Evolutionary conservation across 2,329 filamentous ascomycete species (phyloP).

Genomic region (Exserohilum turcica): DNA sequence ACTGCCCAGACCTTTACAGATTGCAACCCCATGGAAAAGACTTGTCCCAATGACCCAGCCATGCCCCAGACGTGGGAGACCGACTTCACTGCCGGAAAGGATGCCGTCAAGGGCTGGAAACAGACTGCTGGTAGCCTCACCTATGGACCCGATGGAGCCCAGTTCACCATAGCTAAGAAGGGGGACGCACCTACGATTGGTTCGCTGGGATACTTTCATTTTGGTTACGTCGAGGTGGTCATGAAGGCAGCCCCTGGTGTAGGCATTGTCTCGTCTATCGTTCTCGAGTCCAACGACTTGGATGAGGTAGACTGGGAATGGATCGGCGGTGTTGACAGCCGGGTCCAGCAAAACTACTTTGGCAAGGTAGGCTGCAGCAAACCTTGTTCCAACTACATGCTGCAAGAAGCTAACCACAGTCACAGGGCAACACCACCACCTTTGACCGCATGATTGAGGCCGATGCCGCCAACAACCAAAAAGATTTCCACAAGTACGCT

Average conservation of each 20-base stretch:
- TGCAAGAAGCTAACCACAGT: background rate
- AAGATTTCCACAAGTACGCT: constrained; percentile 71
- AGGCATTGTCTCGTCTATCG: constrained; percentile 81
- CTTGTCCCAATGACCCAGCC: constrained; percentile 53
- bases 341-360: constrained; percentile 76
- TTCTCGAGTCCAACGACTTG: constrained; percentile 80
- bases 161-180: constrained; percentile 56
- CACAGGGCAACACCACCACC: constrained; percentile 71
- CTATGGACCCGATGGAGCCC: constrained; percentile 52
- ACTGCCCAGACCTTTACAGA: constrained; percentile 54
- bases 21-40: constrained; percentile 52
- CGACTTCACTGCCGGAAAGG: constrained; percentile 52
- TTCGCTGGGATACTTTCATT: constrained; percentile 84
- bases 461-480: constrained; percentile 60
- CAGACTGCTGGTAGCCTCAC: constrained; percentile 51
- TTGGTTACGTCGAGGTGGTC: constrained; percentile 76
- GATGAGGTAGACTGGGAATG: constrained; percentile 91
- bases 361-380: constrained; percentile 56
- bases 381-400: constrained; percentile 22
- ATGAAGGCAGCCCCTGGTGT: constrained; percentile 76
- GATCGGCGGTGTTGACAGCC: constrained; percentile 67
- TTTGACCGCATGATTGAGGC: constrained; percentile 73
- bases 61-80: constrained; percentile 48
- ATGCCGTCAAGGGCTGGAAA: constrained; percentile 46
- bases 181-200: constrained; percentile 68